phyloP scores from a whole-genome alignment of 768 basidiomycete species.

The Termitomyces sp. region DNA sequence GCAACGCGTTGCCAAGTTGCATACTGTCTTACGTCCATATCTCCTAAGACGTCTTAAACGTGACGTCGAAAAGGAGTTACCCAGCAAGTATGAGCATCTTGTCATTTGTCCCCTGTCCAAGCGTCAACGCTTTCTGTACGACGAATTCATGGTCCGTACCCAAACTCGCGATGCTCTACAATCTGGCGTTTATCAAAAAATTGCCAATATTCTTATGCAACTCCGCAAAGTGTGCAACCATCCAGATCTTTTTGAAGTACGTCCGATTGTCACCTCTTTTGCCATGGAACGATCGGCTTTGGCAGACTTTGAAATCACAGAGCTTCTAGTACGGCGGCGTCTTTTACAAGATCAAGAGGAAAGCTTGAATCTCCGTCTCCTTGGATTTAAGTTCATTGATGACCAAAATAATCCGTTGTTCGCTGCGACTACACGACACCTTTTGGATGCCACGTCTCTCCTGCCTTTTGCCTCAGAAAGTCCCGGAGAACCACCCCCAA shows the following conservation, averaged over 20 bases:
- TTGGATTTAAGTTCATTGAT: conserved; percentile 61
- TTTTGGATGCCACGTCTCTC: conserved; percentile 53
- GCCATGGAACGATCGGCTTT: conserved; percentile 69
- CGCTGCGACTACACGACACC: conserved; percentile 46
- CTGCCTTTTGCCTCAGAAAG: conserved; percentile 50
- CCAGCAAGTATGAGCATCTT: conserved; percentile 90
- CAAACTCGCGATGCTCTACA: conserved; percentile 78
- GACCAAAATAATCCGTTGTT: conserved; percentile 49
- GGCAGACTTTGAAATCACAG: conserved; percentile 82
- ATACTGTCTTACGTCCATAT: conserved; percentile 93
- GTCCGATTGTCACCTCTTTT: conserved; percentile 77
- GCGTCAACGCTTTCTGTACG: conserved; percentile 90
- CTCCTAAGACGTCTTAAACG: conserved; percentile 92
- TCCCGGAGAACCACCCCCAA: conserved; percentile 61
- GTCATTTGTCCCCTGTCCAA: conserved; percentile 86
- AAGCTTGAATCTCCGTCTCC: conserved; percentile 50
- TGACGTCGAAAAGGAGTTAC: conserved; percentile 95
- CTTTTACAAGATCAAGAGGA: conserved; percentile 55
- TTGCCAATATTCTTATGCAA: conserved; percentile 97
- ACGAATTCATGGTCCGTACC: conserved; percentile 91
- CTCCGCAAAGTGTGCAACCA: conserved; percentile 95
- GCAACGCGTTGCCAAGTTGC: conserved; percentile 83
- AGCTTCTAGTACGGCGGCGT: conserved; percentile 76
- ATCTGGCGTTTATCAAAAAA: conserved; percentile 84
- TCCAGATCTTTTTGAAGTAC: conserved; percentile 87